Base-by-base conservation (phyloP, 129 eudicot genomes). In the Deinandra increscens region DNA sequence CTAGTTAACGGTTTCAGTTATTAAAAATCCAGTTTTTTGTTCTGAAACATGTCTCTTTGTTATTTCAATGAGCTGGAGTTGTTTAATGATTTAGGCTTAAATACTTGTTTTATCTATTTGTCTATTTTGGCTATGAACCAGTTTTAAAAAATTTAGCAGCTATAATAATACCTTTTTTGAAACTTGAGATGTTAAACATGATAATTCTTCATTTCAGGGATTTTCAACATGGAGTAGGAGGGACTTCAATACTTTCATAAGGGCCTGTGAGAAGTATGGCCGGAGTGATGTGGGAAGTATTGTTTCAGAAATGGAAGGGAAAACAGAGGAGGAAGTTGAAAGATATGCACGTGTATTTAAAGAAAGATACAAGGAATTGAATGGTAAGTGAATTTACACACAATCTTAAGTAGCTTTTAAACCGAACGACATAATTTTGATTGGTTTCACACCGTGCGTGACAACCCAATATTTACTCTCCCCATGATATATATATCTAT, bases 251-350 rank as follows among this genome's bases (percentile, higher is more conserved):
- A 81, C 87, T 43, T 94, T 94, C 70, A 83, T 89, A 39, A 83
- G 99, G 86, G 99, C 99, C 49, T 94, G 99, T 77, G 99, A 94
- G 83, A 94, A 87, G 81, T 94, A 87, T 70, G 99, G 99, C 0
- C 83, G 99, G 63, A 72, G 74, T 75, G 96, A 94, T 70, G 81
- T 89, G 36, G 87, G 69, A 5, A 69, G 88, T 76, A 94, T 94
- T 81, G 97, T 87, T 69, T 73, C 84, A 53, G 99, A 94, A 79
- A 94, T 89, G 97, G 99, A 94, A 76, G 97, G 99, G 31, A 94
- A 94, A 75, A 55, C 97, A 56, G 89, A 79, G 64, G 92, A 85
- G 63, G 99, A 94, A 74, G 95, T 94, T 59, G 97, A 94, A 81
- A 87, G 97, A 94, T 94, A 89, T 66, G 95, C 99, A 0, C 78